Conservation (phyloP, 768 basidiomycete species). For the Serendipita sp. region DNA sequence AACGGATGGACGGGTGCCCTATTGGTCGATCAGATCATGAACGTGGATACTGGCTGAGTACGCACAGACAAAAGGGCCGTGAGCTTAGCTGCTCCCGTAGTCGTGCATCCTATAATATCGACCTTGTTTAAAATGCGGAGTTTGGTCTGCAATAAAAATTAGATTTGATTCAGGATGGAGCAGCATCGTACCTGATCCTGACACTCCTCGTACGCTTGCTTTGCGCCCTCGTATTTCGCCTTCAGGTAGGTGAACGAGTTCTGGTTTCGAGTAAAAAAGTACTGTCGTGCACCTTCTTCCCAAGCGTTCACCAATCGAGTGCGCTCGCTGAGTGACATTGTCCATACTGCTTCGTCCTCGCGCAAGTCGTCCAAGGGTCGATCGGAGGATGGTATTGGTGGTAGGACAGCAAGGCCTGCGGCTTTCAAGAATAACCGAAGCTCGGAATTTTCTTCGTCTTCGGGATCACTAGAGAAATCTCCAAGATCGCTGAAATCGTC, state of each 20-base stretch:
- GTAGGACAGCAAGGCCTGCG: constrained; percentile 22
- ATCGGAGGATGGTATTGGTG: constrained; percentile 23
- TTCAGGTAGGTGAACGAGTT: constrained; percentile 31
- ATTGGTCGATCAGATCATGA: not conserved
- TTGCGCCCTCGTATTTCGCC: constrained; percentile 30
- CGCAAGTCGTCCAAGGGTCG: constrained; percentile 26
- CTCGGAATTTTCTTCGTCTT: not conserved
- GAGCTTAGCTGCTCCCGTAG: constrained; percentile 30
- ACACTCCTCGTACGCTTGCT: constrained; percentile 28
- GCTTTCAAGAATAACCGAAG: not conserved
- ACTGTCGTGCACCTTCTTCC: constrained; percentile 21
- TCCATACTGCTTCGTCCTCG: too few species aligned
- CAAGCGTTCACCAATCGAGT: constrained; percentile 16
- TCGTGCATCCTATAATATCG: constrained; percentile 63
- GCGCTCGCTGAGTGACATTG: too few species aligned
- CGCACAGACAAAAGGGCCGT: constrained; percentile 35
- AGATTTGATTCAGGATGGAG: not conserved
- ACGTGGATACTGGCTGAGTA: not conserved
- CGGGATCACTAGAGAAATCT: too few species aligned
- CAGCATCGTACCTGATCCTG: constrained; percentile 1
- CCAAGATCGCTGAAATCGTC: too few species aligned
- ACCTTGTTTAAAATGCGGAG: constrained; percentile 17
- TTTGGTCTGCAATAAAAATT: too few species aligned
- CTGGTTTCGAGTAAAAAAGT: constrained; percentile 19
- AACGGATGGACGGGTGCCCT: constrained; percentile 46